A percentile compares a stretch with the other conserved stretches of the same genome.
Evolutionary conservation across 768 basidiomycete genomes (phyloP).

Genomic region (Tylopilus subfusipes): DNA sequence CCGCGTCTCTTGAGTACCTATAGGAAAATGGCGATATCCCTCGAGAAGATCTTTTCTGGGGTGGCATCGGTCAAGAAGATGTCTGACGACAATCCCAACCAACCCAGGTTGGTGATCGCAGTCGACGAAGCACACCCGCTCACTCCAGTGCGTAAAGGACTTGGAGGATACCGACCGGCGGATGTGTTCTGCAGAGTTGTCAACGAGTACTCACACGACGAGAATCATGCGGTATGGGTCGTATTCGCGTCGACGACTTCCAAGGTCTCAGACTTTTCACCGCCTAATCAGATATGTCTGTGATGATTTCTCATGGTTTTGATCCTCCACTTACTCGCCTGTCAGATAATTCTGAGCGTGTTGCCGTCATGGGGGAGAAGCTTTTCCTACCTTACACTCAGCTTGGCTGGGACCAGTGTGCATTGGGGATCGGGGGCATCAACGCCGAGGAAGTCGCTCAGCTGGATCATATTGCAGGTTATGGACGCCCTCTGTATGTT

Average conservation of each 20-base stretch:
- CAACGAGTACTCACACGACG: no score
- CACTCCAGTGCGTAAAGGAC: background rate
- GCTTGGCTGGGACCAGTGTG: slow-evolving; percentile 19
- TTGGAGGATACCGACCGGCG: background rate
- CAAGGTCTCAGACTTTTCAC: no score
- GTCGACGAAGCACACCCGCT: slow-evolving; percentile 14
- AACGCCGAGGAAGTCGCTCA: background rate
- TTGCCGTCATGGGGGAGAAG: no score
- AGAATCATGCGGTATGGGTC: no score
- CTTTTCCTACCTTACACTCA: slow-evolving; percentile 9
- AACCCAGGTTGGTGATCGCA: slow-evolving; percentile 13
- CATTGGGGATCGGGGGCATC: background rate
- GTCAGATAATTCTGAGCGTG: no score
- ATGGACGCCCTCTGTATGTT: background rate
- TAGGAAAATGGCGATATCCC: no score
- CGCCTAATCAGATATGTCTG: no score
- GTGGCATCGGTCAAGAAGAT: no score
- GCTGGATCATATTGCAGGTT: background rate
- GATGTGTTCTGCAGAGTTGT: no score
- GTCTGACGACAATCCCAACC: background rate
- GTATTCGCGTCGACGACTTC: slow-evolving; percentile 21
- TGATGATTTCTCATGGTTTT: no score
- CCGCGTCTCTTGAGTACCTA: no score
- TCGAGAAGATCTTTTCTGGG: no score
- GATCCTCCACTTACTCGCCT: background rate